phyloP scores from a whole-genome alignment of 306 rosid species.

The Dalbergia cultrata region DNA sequence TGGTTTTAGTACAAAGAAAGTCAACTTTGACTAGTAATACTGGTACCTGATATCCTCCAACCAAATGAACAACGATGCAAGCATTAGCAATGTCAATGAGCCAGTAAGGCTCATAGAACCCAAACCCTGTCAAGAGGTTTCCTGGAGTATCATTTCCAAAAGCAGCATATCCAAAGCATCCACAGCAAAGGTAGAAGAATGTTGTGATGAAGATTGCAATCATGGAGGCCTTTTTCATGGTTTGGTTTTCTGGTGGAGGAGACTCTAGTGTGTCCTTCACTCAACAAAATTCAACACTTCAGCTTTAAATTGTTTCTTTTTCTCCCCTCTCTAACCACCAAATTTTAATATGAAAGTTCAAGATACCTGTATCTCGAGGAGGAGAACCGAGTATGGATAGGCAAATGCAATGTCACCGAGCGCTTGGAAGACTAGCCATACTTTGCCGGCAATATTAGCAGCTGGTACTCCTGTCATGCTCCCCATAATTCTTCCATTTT shows the following conservation, averaged over 20 bases:
- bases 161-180: conserved; percentile 95
- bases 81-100: conserved; percentile 84
- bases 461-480: conserved; percentile 68
- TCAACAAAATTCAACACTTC: conserved; percentile 40
- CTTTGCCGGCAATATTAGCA: conserved; percentile 54
- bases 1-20: neutral
- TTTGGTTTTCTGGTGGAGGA: conserved; percentile 84
- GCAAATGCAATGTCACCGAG: conserved; percentile 85
- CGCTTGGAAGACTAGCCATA: conserved; percentile 79
- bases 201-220: conserved; percentile 71
- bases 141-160: conserved; percentile 86
- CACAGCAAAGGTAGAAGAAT: conserved; percentile 89
- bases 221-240: conserved; percentile 85
- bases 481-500: conserved; percentile 79
- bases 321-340: neutral
- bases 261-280: conserved; percentile 81
- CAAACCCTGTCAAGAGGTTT: conserved; percentile 84
- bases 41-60: conserved; percentile 95
- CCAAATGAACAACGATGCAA: conserved; percentile 76
- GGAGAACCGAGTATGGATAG: conserved; percentile 79
- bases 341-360: conserved; percentile 28
- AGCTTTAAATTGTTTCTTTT: conserved; percentile 21
- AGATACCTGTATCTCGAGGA: conserved; percentile 83
- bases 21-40: neutral
- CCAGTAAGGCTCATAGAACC: conserved; percentile 87